These are phyloP conservation scores for Neofusicoccum laricinum DNA, from an alignment of 2,329 filamentous ascomycete genomes.

Conservation along the genomic window DNA sequence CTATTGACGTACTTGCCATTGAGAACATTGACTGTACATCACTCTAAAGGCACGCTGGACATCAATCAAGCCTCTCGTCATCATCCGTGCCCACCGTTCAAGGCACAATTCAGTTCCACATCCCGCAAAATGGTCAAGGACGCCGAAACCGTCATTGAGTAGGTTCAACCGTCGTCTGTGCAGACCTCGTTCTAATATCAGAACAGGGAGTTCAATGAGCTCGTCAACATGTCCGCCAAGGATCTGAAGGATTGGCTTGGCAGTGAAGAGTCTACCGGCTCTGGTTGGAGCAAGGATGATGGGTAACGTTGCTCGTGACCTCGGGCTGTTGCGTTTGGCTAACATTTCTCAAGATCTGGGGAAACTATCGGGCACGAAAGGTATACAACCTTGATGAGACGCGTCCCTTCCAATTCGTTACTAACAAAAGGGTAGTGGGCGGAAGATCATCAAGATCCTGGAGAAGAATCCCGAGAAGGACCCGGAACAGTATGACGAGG, in stretches of 20 bases:
- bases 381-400: slow-evolving; percentile 24
- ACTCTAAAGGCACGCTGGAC: not conserved
- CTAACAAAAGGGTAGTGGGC: slow-evolving; percentile 44
- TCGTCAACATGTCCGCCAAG: slow-evolving; percentile 63
- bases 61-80: not conserved
- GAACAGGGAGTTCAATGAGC: slow-evolving; percentile 59
- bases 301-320: slow-evolving; percentile 1
- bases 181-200: not conserved
- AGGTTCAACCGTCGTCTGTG: slow-evolving; percentile 13
- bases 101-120: not conserved
- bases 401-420: not conserved
- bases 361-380: slow-evolving; percentile 64
- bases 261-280: slow-evolving; percentile 54
- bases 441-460: slow-evolving; percentile 62
- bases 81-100: not conserved
- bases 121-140: slow-evolving; percentile 50
- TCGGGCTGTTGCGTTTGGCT: not conserved
- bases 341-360: slow-evolving; percentile 37
- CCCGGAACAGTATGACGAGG: slow-evolving; percentile 55
- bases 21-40: not conserved
- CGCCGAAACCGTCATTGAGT: slow-evolving; percentile 51
- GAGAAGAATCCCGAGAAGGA: slow-evolving; percentile 60
- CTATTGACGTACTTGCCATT: not conserved
- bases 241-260: slow-evolving; percentile 63
- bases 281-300: slow-evolving; percentile 59